Evolutionary conservation across 495 filamentous ascomycete species (phyloP), one percentile per base, ranked within the genome.

Genomic region (Hypoxylon subgilvum): DNA sequence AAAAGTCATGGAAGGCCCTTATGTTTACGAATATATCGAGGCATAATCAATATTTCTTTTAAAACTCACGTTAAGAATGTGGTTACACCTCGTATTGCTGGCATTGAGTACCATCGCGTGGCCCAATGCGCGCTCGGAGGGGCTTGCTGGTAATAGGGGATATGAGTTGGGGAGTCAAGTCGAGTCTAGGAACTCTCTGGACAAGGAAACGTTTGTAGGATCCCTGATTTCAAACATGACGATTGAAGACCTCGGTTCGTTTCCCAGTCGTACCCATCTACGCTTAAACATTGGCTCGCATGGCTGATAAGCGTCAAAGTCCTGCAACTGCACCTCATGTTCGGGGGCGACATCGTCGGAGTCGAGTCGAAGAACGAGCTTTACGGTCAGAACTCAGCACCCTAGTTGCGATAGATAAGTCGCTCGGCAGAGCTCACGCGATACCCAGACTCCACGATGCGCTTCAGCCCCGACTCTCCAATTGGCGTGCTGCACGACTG

Each of bases 281-380:
- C 10, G n/a, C n/a, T n/a, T n/a, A 40, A 22, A 50, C 7, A 1
- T 23, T 7, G 12, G 22, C 17, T 21, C 13, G 2, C 32, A 14
- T 13, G 13, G 19, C 57, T 56, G 22, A 63, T 19, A 6, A 4
- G 21, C 17, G 1, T 8, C 16, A 2, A 27, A 69, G 74, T 72
- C 18, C 32, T 74, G 32, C 75, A 76, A 57, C 56, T 76, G 23
- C 72, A 77, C 32, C 71, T 77, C 4, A 77, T 74, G 72, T 77
- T 77, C 28, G 75, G 70, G 1, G 72, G 70, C 43, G 70, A 72
- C 27, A 72, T 76, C 28, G 66, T 77, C 13, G 75, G 74, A n/a
- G 57, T 65, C 6, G 46, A 70, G 8, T 74, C 74, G 3, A 66
- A 74, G 13, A 75, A 75, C 61, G 72, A 69, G 27, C 67, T 76